These are phyloP conservation scores for Echria macrotheca DNA, from an alignment of 495 filamentous ascomycete genomes.

Conservation along the genomic window DNA sequence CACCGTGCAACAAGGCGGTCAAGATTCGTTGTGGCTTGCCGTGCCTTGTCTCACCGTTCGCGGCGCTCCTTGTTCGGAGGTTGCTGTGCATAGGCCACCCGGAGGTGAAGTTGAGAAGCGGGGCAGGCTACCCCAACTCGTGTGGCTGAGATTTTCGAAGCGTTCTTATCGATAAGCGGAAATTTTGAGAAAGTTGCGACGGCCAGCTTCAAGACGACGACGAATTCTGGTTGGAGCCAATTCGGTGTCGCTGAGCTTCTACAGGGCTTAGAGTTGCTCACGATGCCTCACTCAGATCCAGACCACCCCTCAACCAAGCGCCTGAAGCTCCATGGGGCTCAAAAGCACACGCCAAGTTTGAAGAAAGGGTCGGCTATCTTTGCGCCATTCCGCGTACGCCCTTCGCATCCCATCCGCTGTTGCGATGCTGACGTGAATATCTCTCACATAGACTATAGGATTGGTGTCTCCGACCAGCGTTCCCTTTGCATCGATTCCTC, in stretches of 20 bases:
- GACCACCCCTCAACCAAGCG: constrained; percentile 59
- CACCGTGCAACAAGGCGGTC: constrained; percentile 5
- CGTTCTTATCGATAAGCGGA: no score
- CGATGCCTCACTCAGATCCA: constrained; percentile 45
- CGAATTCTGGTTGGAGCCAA: no score
- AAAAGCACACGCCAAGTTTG: constrained; percentile 26
- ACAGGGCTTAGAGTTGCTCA: constrained; percentile 14
- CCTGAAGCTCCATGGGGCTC: constrained; percentile 50
- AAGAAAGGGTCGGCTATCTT: constrained; percentile 67
- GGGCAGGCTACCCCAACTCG: constrained; percentile 2
- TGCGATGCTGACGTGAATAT: neutral
- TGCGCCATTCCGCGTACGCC: constrained; percentile 82
- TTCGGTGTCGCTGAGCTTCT: constrained; percentile 1
- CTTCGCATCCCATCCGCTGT: neutral
- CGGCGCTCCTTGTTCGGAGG: no score
- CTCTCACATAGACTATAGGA: constrained; percentile 65
- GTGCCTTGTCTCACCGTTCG: no score
- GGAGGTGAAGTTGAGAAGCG: no score
- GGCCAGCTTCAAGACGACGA: no score
- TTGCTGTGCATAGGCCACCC: no score
- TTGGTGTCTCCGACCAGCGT: constrained; percentile 85
- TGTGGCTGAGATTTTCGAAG: no score
- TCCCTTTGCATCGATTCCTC: constrained; percentile 79
- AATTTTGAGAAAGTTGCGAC: no score
- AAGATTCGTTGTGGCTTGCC: neutral